Base-by-base conservation (phyloP, 2,329 filamentous ascomycete genomes). In the Penicillium psychrosexuale region DNA sequence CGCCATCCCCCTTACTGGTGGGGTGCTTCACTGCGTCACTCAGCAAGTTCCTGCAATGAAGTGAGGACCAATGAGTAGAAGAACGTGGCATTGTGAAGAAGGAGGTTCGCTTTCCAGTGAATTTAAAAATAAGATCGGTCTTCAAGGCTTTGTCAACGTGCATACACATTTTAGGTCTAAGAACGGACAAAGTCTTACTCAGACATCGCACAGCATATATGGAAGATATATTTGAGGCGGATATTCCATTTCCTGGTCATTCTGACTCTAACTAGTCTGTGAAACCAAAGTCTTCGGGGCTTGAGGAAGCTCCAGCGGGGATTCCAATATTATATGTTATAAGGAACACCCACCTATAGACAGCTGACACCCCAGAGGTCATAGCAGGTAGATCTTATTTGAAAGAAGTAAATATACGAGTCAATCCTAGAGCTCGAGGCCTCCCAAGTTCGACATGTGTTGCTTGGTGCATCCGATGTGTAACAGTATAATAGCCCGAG, bases 11-110 rank as follows among this genome's bases (percentile, higher is more conserved):
- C 52, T 68, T 15, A 61, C 57, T 31, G 68, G 68, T 11, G 66
- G 67, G 6, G 68, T 63, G 27, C 56, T 71, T 37, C 68, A 71
- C 55, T 68, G 67, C 56, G 60, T 64, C 11, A 69, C 67, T 2
- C 67, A 71, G 47, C 67, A 67, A 31, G 59, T 67, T 22, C 57
- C 57, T 34, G 47, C 27, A 15, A 33, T 53, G 15, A 9, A 51
- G 5, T 47, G 19, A 50, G 37, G 12, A 11, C 36, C 47, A 42
- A 33, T 49, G 13, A 27, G 11, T 24, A 5, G 3, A 22, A 33
- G 17, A 19, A n/a, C 11, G 13, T 17, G 38, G 30, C 19, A 50
- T 27, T 43, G 34, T 17, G 15, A 15, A 12, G 15, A 15, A 12
- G 17, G 42, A 44, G 24, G 4, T 5, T 22, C 28, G 1, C 1